Percentiles rank a stretch among this genome's conserved stretches.
phyloP scores from a whole-genome alignment of 768 basidiomycete species.

The Collybia sp. region DNA sequence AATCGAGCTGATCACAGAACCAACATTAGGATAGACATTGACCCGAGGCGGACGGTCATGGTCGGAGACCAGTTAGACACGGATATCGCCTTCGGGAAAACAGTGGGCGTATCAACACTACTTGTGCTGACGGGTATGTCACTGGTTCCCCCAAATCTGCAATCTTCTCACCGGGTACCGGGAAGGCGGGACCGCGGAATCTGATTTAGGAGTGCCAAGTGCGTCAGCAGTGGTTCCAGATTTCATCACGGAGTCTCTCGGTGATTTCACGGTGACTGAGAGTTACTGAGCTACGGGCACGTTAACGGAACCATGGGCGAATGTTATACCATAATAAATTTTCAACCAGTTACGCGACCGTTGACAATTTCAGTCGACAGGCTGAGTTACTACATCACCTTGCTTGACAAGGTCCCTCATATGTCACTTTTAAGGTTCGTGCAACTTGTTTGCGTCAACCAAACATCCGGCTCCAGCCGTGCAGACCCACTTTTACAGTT shows the following conservation, averaged over 20 bases:
- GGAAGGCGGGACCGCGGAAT: constrained; percentile 72
- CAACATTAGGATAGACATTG: constrained; percentile 68
- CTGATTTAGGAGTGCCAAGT: constrained; percentile 67
- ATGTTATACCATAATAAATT: too few relatives aligned
- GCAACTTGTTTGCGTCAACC: too few relatives aligned
- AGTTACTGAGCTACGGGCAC: too few relatives aligned
- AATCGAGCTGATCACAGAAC: neutral
- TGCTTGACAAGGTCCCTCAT: too few relatives aligned
- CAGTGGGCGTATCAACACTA: constrained; percentile 80
- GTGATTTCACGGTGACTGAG: constrained; percentile 57
- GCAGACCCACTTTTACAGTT: too few relatives aligned
- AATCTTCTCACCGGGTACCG: constrained; percentile 2
- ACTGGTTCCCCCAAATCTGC: constrained; percentile 9
- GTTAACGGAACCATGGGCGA: too few relatives aligned
- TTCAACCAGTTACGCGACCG: too few relatives aligned
- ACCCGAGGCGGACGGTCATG: constrained; percentile 88
- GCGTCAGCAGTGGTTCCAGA: constrained; percentile 73
- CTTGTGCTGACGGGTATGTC: constrained; percentile 82
- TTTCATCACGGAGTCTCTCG: constrained; percentile 77
- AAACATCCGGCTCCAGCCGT: too few relatives aligned
- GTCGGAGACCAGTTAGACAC: constrained; percentile 94
- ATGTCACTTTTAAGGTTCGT: too few relatives aligned
- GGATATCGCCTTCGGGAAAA: constrained; percentile 90
- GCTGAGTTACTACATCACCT: too few relatives aligned
- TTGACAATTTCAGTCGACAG: too few relatives aligned